Evolutionary conservation across 208 protist genomes (phyloP).

Genomic region (Leishmania arabica): DNA sequence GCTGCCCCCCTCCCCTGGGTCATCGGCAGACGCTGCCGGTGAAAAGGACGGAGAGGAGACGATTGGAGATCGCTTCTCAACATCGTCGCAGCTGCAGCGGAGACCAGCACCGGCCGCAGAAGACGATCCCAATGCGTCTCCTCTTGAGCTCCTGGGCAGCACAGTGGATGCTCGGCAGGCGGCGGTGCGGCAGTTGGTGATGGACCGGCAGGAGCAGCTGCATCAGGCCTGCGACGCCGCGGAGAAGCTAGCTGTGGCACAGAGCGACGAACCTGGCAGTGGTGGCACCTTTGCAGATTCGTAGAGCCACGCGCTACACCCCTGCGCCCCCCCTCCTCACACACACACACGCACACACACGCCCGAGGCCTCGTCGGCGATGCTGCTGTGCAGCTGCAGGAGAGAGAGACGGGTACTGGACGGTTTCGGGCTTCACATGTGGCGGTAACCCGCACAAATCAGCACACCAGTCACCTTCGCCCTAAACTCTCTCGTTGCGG

Average conservation of each 20-base stretch:
- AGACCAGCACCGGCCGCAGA: neutral
- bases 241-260: conserved; percentile 19
- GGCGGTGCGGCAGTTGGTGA: conserved; percentile 32
- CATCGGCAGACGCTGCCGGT: neutral
- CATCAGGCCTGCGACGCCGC: conserved; percentile 29
- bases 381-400: neutral
- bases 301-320: neutral
- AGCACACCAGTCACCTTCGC: neutral
- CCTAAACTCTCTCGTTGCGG: neutral
- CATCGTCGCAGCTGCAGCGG: neutral
- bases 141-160: conserved; percentile 37
- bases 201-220: conserved; percentile 33
- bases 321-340: neutral
- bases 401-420: neutral
- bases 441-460: neutral
- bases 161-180: conserved; percentile 21
- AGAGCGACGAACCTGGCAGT: neutral
- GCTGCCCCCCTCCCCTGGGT: neutral
- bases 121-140: conserved; percentile 28
- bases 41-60: conserved; percentile 8
- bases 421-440: neutral
- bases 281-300: neutral
- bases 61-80: neutral
- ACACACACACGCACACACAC: neutral
- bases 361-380: neutral